Evolutionary conservation across 108 stramenopile species (phyloP), one percentile per base, ranked within the genome.

Genomic region (Conticribra guillardii): DNA sequence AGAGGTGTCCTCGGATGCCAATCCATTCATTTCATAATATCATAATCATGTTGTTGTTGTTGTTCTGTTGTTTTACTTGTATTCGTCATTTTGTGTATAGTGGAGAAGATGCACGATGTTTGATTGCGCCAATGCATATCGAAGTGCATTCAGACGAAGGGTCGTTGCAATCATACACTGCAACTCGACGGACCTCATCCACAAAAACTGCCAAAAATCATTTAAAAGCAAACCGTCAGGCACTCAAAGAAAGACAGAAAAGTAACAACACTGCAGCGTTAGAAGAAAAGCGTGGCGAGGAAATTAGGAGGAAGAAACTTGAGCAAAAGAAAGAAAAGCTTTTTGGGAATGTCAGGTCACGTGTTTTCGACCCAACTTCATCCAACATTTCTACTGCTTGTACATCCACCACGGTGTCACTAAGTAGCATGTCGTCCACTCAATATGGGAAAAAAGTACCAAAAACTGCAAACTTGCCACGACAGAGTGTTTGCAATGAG

Each of bases 241-340:
- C 70, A 9, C 56, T 71, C 0, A 71, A 66, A 33, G 69, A 79
- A 30, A 50, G 59, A 23, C 74, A 75, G 34, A 65, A 54, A 51
- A 60, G 44, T 30, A 76, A 68, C 53, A 76, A 55, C 30, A 67
- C 47, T 32, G 52, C 60, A 55, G 60, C 31, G 4, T 23, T 54
- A 57, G 67, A 66, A 74, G 64, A 37, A 1, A 18, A 70, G 53
- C 67, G 62, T 1, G 26, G 71, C 22, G 65, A 61, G 47, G 34
- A 82, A 58, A 73, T 64, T 22, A 69, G 54, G 17, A 34, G 8
- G 5, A 66, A 69, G 48, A 82, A 84, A 56, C 33, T 61, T 4
- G 64, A 76, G 53, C 73, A 84, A 8, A 60, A 69, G 50, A 73
- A 84, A 24, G 69, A 79, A 19, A 51, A 68, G 33, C 66, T 65